Evolutionary conservation across 306 rosid genomes (phyloP).

Genomic region (Vachellia collinsii): DNA sequence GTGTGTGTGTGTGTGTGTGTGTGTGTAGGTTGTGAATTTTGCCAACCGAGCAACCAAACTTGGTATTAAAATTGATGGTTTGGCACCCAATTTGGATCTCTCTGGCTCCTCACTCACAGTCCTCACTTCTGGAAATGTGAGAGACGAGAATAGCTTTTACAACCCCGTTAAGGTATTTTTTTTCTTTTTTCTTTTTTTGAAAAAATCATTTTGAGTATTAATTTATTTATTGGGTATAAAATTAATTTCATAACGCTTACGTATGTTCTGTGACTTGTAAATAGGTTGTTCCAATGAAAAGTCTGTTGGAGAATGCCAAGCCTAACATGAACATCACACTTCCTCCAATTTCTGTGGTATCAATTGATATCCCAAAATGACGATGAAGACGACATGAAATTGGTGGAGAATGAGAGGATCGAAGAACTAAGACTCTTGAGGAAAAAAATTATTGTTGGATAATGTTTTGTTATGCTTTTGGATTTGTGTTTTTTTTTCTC

Average conservation of each 20-base stretch:
- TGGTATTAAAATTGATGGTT: constrained; percentile 45
- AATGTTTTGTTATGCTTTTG: not conserved
- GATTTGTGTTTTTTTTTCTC: not conserved
- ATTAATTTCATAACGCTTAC: not conserved
- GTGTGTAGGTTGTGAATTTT: not conserved
- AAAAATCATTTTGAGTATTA: not conserved
- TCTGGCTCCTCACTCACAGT: constrained; percentile 33
- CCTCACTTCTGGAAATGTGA: constrained; percentile 33
- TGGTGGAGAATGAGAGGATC: not conserved
- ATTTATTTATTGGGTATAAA: not conserved
- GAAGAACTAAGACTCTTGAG: not conserved
- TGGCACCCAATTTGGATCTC: constrained; percentile 37
- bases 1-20: too few relatives aligned
- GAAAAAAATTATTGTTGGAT: not conserved
- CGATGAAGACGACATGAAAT: not conserved
- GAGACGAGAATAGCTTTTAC: constrained; percentile 69
- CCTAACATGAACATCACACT: constrained; percentile 39
- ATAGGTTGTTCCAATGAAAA: constrained; percentile 47
- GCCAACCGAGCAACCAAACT: constrained; percentile 7
- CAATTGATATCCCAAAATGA: constrained; percentile 53
- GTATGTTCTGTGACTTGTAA: not conserved
- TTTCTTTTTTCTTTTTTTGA: not conserved
- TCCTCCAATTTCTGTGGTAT: constrained; percentile 52
- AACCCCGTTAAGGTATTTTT: constrained; percentile 53
- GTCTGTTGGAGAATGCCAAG: constrained; percentile 39